A percentile compares a stretch with the other conserved stretches of the same genome.
Evolutionary conservation across 139 green algal species (phyloP).

Genomic region (Closterium sp.): DNA sequence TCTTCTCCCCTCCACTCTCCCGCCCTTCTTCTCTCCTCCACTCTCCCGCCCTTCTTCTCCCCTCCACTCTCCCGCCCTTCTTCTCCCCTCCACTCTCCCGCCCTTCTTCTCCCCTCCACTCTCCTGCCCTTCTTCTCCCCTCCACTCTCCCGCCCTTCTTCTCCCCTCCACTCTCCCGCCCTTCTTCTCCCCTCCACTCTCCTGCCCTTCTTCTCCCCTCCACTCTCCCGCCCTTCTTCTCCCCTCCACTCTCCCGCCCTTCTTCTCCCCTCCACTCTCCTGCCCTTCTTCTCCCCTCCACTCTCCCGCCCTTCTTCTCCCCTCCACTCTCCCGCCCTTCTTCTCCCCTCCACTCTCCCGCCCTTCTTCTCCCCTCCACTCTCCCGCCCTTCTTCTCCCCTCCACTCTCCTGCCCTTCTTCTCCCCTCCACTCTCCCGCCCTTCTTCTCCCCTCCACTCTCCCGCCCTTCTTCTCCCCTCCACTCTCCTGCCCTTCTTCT

Average conservation of each 20-base stretch:
- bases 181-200: conserved; percentile 33
- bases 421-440: background rate
- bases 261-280: conserved; percentile 1
- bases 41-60: background rate
- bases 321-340: conserved; percentile 3
- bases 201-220: background rate
- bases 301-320: background rate
- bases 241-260: too few species aligned
- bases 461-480: background rate
- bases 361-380: background rate
- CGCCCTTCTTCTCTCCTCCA: background rate
- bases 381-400: conserved; percentile 22
- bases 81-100: too few species aligned
- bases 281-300: conserved; percentile 23
- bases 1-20: conserved; percentile 34
- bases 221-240: conserved; percentile 20
- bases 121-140: conserved; percentile 21
- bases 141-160: too few species aligned
- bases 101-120: background rate
- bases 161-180: background rate
- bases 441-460: conserved; percentile 33
- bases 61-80: conserved; percentile 3
- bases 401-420: too few species aligned
- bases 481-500: conserved; percentile 20
- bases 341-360: too few species aligned